Evolutionary conservation across 768 basidiomycete genomes (phyloP), one percentile per base, ranked within the genome.

Genomic region (Erythrobasidium yunnanense): DNA sequence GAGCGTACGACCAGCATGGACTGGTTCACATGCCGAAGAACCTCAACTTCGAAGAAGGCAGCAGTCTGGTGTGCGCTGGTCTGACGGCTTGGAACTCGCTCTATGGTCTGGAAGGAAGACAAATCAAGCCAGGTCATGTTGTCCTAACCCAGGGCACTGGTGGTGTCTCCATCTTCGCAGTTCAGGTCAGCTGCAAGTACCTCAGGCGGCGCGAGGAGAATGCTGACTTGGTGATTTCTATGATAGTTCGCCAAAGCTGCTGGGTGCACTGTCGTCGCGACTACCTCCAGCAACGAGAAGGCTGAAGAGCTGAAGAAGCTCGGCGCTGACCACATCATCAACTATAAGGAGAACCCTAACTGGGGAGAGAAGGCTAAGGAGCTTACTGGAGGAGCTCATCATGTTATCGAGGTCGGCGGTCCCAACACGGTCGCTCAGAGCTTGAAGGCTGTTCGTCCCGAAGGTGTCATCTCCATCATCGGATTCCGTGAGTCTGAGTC

Each of bases 261-360:
- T 6, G 85, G 84, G 34, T 84, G 84, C 1, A 80, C 75, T 0
- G 84, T 85, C 65, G 84, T 87, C 69, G 79, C 80, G 27, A 86
- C 85, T 0, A 85, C 84, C 0, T 85, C 84, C 0, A 83, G 83
- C 0, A 83, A 85, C 69, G 78, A 80, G 51, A 87, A 87, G 63
- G 55, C 30, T 4, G n/a, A 50, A 5, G 50, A 20, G 54, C 38
- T 51, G n/a, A 77, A 80, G 66, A 68, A 80, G 29, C 83, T 79
- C 7, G 75, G 77, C 49, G 78, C 79, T 13, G 77, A 83, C 58
- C 70, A 81, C 58, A 49, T 38, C 20, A 83, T 86, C 76, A 85
- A 86, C 76, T 86, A 86, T 73, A 81, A 78, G 65, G 81, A 75
- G 67, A 78, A 76, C 1, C 80, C 81, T 1, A 73, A 83, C 45